Percentiles rank a stretch among this genome's conserved stretches.
Evolutionary conservation across 1,139 yeast genomes (phyloP).

Genomic region (Pichia sp.): DNA sequence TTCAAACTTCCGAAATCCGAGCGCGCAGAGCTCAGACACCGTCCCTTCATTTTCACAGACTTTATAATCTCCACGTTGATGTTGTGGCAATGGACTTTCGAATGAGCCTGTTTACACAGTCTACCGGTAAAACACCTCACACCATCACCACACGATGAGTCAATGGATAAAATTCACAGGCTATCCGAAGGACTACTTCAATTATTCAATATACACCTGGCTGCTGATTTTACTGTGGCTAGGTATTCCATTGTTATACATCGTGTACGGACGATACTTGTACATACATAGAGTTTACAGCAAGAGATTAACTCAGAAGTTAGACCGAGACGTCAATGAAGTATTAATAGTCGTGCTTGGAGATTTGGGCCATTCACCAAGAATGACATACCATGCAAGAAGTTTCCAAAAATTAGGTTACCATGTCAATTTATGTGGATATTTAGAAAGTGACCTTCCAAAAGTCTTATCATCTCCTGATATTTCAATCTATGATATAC

Average conservation of each 20-base stretch:
- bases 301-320: conserved; percentile 25
- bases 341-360: conserved; percentile 85
- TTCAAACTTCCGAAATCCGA: too few species aligned
- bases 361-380: conserved; percentile 92
- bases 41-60: too few species aligned
- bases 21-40: too few species aligned
- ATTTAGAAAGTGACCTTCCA: conserved; percentile 60
- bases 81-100: too few species aligned
- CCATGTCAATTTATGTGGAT: conserved; percentile 84
- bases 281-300: conserved; percentile 35
- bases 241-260: conserved; percentile 31
- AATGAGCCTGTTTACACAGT: too few species aligned
- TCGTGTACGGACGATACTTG: conserved; percentile 17
- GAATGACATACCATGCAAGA: conserved; percentile 90
- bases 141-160: conserved; percentile 5
- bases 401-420: conserved; percentile 71
- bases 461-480: conserved; percentile 51
- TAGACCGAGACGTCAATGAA: conserved; percentile 30
- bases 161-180: conserved; percentile 29
- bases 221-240: conserved; percentile 36
- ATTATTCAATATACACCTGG: conserved; percentile 30
- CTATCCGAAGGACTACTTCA: conserved; percentile 22
- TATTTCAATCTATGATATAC: conserved; percentile 43
- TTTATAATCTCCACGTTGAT: too few species aligned
- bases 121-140: too few species aligned